phyloP scores from a whole-genome alignment of 495 filamentous ascomycete species.

The Cryomyces minteri region DNA sequence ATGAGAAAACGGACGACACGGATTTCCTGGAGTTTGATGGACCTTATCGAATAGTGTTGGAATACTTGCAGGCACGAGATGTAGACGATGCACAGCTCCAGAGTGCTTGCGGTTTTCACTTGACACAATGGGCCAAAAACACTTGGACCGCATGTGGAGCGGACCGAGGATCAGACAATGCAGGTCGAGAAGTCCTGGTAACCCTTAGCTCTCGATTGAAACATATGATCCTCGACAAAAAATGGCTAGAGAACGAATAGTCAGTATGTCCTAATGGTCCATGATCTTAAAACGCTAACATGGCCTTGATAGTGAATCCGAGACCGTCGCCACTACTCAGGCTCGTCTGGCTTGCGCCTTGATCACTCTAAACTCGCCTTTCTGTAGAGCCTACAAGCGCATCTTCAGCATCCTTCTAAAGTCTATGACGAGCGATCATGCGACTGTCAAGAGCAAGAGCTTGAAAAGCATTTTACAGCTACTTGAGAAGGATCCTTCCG shows the following conservation, averaged over 20 bases:
- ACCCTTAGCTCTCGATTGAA: slow-evolving; percentile 44
- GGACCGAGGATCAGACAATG: slow-evolving; percentile 34
- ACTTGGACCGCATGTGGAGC: slow-evolving; percentile 35
- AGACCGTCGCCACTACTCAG: slow-evolving; percentile 38
- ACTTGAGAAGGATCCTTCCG: slow-evolving; percentile 76
- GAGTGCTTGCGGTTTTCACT: slow-evolving; percentile 62
- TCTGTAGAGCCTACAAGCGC: slow-evolving; percentile 62
- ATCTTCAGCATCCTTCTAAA: slow-evolving; percentile 68
- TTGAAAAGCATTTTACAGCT: slow-evolving; percentile 83
- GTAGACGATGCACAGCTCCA: slow-evolving; percentile 53
- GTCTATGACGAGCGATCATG: slow-evolving; percentile 76
- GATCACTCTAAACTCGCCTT: slow-evolving; percentile 54
- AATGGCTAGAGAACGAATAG: slow-evolving; percentile 62
- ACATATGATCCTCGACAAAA: slow-evolving; percentile 54
- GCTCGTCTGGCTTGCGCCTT: slow-evolving; percentile 70
- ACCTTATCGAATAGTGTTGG: slow-evolving; percentile 63
- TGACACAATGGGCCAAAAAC: slow-evolving; percentile 64
- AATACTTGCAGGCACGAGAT: slow-evolving; percentile 53
- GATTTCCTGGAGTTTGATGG: slow-evolving; percentile 61
- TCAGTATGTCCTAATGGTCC: slow-evolving; percentile 12
- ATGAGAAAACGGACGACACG: slow-evolving; percentile 40
- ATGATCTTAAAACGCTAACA: not conserved
- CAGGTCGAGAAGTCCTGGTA: slow-evolving; percentile 13
- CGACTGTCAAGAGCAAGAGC: slow-evolving; percentile 75
- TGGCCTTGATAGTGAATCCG: slow-evolving; percentile 22